Evolutionary conservation across 2,329 filamentous ascomycete genomes (phyloP), one percentile per base, ranked within the genome.

Genomic region (Cytospora chrysosperma): DNA sequence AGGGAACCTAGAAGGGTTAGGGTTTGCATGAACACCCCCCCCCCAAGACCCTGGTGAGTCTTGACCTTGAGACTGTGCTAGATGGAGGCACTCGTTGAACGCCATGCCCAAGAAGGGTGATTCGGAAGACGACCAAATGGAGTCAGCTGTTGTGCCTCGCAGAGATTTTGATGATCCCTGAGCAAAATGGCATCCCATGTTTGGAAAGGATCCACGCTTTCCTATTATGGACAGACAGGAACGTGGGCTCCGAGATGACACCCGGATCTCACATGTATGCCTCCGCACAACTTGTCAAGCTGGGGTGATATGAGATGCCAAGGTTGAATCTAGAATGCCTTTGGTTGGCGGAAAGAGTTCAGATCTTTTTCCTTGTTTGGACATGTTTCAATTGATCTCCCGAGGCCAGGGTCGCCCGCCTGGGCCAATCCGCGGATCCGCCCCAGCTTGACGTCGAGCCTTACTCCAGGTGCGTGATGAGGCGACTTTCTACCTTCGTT

Each of bases 211-310:
- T 24, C 34, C 40, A 51, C 52, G 32, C 26, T 64, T 72, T 71
- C 71, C 70, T 40, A 66, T 71, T 68, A 62, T 32, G 71, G 69
- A 67, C 61, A 70, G 67, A 64, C 66, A 70, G 72, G 72, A 72
- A 72, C 70, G 67, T 70, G 68, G 67, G 64, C 67, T 72, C 71
- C 71, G 71, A 72, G 65, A 70, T 70, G 67, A 61, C 61, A 60
- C 30, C 51, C 30, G 49, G 30, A 52, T 47, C 43, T 24, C 43
- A 24, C 13, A 21, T 47, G 10, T 13, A 19, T n/a, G 2, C 17
- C 2, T 15, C 32, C 53, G 34, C 43, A 59, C 51, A 52, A 26
- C n/a, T 59, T 54, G 30, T 24, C 60, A 64, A 56, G 50, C 43
- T 49, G 63, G 68, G 10, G 32, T 68, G 69, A 60, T 65, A 68